Percentiles rank a stretch among this genome's conserved stretches.
phyloP scores from a whole-genome alignment of 495 filamentous ascomycete genomes.

The Aspergillus taichungensis region DNA sequence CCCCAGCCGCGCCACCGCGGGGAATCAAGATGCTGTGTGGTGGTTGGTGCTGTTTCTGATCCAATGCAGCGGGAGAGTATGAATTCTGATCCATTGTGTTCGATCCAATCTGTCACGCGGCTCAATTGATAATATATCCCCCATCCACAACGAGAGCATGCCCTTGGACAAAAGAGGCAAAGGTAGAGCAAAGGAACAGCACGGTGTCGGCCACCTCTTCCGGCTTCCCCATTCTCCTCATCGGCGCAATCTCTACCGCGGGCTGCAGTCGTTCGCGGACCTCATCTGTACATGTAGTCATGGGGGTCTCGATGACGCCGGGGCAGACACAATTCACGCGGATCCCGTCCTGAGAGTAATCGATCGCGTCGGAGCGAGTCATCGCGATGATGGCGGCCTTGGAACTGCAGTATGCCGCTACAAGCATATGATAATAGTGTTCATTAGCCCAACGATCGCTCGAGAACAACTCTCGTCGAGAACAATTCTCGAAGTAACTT shows the following conservation, averaged over 20 bases:
- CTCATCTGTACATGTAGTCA: slow-evolving; percentile 32
- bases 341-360: slow-evolving; percentile 40
- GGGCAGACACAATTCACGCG: slow-evolving; percentile 48
- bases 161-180: slow-evolving; percentile 44
- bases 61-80: no score
- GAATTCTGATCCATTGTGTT: background rate
- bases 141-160: slow-evolving; percentile 46
- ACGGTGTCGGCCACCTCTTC: slow-evolving; percentile 44
- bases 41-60: no score
- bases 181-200: slow-evolving; percentile 38
- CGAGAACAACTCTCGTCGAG: background rate
- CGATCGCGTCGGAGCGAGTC: slow-evolving; percentile 42
- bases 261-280: slow-evolving; percentile 22
- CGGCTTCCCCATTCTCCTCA: slow-evolving; percentile 41
- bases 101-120: background rate
- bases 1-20: no score
- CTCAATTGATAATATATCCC: slow-evolving; percentile 37
- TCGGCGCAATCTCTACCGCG: slow-evolving; percentile 39
- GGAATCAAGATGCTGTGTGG: no score
- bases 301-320: slow-evolving; percentile 42
- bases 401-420: slow-evolving; percentile 39
- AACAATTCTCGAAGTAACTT: slow-evolving; percentile 12
- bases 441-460: background rate
- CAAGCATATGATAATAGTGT: slow-evolving; percentile 1
- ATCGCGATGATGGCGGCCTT: slow-evolving; percentile 40